Evolutionary conservation across 257 asterid species (phyloP).

Genomic region (Scutellaria barbata): DNA sequence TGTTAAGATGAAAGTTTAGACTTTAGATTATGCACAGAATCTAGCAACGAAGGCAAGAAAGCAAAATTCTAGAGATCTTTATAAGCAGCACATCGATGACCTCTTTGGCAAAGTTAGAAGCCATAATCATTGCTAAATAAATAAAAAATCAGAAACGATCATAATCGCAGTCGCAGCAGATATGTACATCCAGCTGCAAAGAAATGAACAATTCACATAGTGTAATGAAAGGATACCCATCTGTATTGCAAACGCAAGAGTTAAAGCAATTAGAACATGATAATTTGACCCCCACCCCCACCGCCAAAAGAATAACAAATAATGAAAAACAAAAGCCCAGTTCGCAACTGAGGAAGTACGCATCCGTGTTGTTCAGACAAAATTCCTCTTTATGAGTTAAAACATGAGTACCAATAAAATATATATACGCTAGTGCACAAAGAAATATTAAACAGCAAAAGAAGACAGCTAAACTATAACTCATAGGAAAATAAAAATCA

Average conservation of each 20-base stretch:
- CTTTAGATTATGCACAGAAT: background rate
- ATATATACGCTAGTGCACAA: background rate
- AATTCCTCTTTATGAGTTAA: background rate
- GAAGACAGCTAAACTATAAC: constrained; percentile 2
- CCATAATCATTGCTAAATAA: constrained; percentile 30
- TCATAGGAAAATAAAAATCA: background rate
- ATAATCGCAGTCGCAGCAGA: constrained; percentile 21
- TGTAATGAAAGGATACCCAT: constrained; percentile 1
- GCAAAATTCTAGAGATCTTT: constrained; percentile 9
- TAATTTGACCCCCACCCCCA: background rate
- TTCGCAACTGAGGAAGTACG: constrained; percentile 4
- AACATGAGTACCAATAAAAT: constrained; percentile 19
- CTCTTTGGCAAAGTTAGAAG: constrained; percentile 17
- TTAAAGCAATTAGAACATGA: constrained; percentile 8
- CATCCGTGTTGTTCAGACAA: background rate
- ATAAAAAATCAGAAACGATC: constrained; percentile 16
- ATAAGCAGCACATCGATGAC: constrained; percentile 8
- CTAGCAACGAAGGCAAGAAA: background rate
- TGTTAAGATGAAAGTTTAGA: background rate
- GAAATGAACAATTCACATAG: constrained; percentile 23
- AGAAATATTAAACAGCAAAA: background rate
- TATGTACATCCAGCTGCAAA: constrained; percentile 28
- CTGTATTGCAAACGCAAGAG: constrained; percentile 5
- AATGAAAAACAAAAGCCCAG: background rate
- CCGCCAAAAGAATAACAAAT: background rate